A percentile compares a stretch with the other conserved stretches of the same genome.
Conservation (phyloP, 495 filamentous ascomycete species). For the Choiromyces venosus region DNA sequence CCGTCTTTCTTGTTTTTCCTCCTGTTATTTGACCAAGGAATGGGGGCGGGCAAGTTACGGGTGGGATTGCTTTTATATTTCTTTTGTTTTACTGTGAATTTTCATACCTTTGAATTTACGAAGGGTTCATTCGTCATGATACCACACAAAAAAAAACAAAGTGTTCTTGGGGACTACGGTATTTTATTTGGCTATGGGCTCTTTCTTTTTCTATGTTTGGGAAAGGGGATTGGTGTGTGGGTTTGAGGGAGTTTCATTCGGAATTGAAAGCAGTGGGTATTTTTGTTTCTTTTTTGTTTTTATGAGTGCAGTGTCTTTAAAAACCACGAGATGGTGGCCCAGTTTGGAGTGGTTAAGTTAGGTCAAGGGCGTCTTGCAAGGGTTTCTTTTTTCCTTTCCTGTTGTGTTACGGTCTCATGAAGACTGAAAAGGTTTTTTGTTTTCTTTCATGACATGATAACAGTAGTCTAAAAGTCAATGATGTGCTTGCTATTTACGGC, state of each 20-base stretch:
- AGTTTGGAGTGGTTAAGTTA: slow-evolving; percentile 3
- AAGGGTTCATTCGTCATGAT: not conserved
- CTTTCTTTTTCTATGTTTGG: slow-evolving; percentile 19
- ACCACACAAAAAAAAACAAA: not conserved
- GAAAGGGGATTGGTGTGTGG: slow-evolving; percentile 20
- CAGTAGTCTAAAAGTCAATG: not conserved
- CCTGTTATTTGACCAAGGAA: not conserved
- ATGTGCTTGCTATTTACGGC: not conserved
- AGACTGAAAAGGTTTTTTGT: not conserved
- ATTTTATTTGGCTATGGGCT: not conserved
- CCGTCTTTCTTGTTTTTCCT: not conserved
- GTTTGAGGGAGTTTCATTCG: slow-evolving; percentile 14
- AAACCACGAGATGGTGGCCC: not conserved
- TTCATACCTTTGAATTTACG: not conserved
- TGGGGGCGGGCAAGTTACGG: not conserved
- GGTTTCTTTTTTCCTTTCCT: not conserved
- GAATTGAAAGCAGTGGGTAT: slow-evolving; percentile 3
- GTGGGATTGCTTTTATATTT: not conserved
- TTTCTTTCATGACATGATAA: no score
- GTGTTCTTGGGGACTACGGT: not conserved
- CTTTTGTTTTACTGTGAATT: not conserved
- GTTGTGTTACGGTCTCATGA: not conserved
- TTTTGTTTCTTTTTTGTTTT: slow-evolving; percentile 13
- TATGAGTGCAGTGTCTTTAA: not conserved
- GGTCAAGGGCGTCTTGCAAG: slow-evolving; percentile 7